Percentiles rank a stretch among this genome's conserved stretches.
These are phyloP conservation scores for Pseudozyma flocculosa DNA, from an alignment of 1,284 basidiomycete genomes.

Conservation along the genomic window DNA sequence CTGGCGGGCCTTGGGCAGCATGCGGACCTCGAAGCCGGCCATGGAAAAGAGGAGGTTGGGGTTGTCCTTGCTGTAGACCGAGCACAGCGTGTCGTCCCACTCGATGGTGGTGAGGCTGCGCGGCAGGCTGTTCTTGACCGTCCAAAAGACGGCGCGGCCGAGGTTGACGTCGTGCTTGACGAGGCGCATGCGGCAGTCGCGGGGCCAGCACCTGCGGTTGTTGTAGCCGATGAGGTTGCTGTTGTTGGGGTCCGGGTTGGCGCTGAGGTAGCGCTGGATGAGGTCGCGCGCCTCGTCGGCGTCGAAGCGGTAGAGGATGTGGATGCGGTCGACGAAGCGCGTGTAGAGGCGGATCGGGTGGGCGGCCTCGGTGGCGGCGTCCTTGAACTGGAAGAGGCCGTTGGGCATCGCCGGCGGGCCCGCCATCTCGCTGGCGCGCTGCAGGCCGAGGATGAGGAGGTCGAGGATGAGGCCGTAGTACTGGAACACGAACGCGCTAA, in stretches of 20 bases:
- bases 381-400: conserved; percentile 55
- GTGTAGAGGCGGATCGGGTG: conserved; percentile 57
- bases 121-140: conserved; percentile 95
- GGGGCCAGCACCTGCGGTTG: conserved; percentile 98
- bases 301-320: conserved; percentile 90
- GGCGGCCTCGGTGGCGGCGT: conserved; percentile 50
- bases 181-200: conserved; percentile 96
- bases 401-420: conserved; percentile 56
- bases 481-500: conserved; percentile 57
- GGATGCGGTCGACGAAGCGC: conserved; percentile 57
- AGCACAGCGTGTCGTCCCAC: conserved; percentile 66
- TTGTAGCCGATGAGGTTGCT: conserved; percentile 99
- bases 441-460: conserved; percentile 54
- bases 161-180: conserved; percentile 99
- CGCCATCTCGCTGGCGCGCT: conserved; percentile 56
- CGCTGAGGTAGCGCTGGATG: conserved; percentile 93
- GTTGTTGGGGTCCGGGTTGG: conserved; percentile 97
- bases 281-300: conserved; percentile 96
- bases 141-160: conserved; percentile 97
- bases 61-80: conserved; percentile 94
- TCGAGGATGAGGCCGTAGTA: conserved; percentile 58
- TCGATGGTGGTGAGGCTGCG: conserved; percentile 96
- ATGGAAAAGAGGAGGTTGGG: conserved; percentile 97
- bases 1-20: conserved; percentile 90
- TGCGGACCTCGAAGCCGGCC: conserved; percentile 96